Conservation (phyloP, 169 alveolate species). For the Eimeria maxima region DNA sequence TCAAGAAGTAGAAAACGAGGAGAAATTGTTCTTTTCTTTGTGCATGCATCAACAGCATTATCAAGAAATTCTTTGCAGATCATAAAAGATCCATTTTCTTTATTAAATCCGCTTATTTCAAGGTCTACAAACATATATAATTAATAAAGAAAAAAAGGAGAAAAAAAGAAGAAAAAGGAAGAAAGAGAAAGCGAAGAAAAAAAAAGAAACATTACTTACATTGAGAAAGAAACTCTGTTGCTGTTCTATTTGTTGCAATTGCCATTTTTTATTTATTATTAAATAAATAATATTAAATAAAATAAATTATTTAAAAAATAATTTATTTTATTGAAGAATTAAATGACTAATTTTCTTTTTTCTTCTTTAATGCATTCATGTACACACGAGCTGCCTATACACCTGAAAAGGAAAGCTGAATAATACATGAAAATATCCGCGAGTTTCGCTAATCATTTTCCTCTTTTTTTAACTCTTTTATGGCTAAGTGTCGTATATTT, state of each 20-base stretch:
- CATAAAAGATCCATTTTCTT: constrained; percentile 68
- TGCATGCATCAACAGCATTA: constrained; percentile 83
- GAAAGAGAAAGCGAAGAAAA: too few relatives aligned
- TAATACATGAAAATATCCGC: neutral
- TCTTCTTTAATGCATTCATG: too few relatives aligned
- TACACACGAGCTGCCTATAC: constrained; percentile 13
- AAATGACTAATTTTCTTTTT: too few relatives aligned
- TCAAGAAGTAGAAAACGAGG: neutral
- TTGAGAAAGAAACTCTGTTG: constrained; percentile 46
- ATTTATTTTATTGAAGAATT: neutral
- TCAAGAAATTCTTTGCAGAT: constrained; percentile 80
- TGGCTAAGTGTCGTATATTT: neutral
- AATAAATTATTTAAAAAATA: neutral
- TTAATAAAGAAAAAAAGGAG: neutral
- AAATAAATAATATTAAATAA: too few relatives aligned
- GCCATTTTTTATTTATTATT: neutral
- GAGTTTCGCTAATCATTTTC: neutral
- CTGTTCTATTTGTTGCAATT: constrained; percentile 20
- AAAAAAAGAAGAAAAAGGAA: neutral
- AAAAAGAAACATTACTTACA: neutral
- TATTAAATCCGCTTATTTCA: constrained; percentile 72
- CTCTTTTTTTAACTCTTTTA: neutral
- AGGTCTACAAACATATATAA: constrained; percentile 22
- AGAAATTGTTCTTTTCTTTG: neutral
- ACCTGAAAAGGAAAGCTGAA: neutral